phyloP scores from a whole-genome alignment of 1,284 basidiomycete genomes.

The Ceratobasidium sp. region DNA sequence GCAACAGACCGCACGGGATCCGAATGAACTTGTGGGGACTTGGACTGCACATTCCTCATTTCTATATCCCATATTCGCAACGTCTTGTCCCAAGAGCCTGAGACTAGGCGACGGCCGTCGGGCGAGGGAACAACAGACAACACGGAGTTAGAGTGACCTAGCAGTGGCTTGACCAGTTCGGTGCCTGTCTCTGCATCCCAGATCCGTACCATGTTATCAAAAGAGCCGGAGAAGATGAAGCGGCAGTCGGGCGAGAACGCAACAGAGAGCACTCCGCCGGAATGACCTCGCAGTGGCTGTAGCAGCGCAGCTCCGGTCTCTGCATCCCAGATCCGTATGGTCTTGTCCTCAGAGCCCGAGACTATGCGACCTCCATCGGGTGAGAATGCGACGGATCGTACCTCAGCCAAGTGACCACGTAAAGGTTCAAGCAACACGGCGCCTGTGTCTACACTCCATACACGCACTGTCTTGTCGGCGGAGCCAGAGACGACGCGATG shows the following conservation, averaged over 20 bases:
- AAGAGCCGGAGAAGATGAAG: slow-evolving; percentile 14
- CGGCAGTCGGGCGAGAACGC: slow-evolving; percentile 27
- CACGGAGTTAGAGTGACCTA: slow-evolving; percentile 15
- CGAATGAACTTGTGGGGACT: too few relatives aligned
- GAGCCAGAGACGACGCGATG: background rate
- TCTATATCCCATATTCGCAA: slow-evolving; percentile 4
- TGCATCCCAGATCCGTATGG: slow-evolving; percentile 22
- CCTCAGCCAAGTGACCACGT: too few relatives aligned
- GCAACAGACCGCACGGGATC: background rate
- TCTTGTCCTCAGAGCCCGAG: slow-evolving; percentile 20
- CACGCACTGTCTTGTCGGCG: too few relatives aligned
- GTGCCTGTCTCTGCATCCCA: too few relatives aligned
- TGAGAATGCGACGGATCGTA: slow-evolving; percentile 29
- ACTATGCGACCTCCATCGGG: slow-evolving; percentile 29
- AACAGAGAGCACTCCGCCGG: slow-evolving; percentile 14
- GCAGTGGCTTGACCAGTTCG: slow-evolving; percentile 2
- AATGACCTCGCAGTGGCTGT: slow-evolving; percentile 17
- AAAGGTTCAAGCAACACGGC: too few relatives aligned
- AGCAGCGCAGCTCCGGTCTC: too few relatives aligned
- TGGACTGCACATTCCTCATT: background rate
- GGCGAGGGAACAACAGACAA: background rate
- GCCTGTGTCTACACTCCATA: too few relatives aligned
- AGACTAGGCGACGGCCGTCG: background rate
- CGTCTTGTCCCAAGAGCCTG: slow-evolving; percentile 7
- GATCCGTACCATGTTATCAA: slow-evolving; percentile 25